phyloP scores from a whole-genome alignment of 805 yeast genomes.

The Priceomyces melissophilus region DNA sequence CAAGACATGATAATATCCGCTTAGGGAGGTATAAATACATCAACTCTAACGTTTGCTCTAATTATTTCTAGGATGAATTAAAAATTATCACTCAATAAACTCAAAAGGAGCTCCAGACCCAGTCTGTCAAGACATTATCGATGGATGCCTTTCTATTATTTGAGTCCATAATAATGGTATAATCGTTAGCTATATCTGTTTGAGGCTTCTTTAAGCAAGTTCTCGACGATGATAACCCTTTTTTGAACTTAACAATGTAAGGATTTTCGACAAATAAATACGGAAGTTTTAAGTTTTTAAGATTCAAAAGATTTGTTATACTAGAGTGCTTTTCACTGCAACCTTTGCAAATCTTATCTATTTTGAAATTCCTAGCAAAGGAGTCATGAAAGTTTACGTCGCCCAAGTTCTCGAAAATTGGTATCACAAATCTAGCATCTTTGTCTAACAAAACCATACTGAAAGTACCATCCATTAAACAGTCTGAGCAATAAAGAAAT shows the following conservation, averaged over 20 bases:
- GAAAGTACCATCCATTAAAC: conserved; percentile 12
- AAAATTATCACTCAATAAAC: not conserved
- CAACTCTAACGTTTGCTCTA: not conserved
- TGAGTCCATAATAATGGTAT: conserved; percentile 4
- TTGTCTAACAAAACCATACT: conserved; percentile 20
- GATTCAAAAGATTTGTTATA: conserved; percentile 8
- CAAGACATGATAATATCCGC: not conserved
- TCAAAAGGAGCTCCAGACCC: conserved; percentile 54
- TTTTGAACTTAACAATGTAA: conserved; percentile 11
- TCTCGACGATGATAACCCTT: conserved; percentile 2
- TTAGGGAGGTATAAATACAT: not conserved
- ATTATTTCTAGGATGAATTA: not conserved
- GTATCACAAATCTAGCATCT: conserved; percentile 33
- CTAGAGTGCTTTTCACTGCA: conserved; percentile 25
- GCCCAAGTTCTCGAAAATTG: conserved; percentile 24
- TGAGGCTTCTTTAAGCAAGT: not conserved
- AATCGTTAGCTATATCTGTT: conserved; percentile 1
- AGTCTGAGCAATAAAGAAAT: conserved; percentile 38
- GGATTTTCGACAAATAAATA: conserved; percentile 34
- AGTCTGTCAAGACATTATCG: conserved; percentile 34
- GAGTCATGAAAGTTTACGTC: conserved; percentile 1
- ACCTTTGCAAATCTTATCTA: conserved; percentile 31
- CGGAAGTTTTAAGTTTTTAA: conserved; percentile 8
- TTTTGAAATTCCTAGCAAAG: conserved; percentile 13
- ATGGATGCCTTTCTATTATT: conserved; percentile 7